These are phyloP conservation scores for Articulospora tetracladia DNA, from an alignment of 495 filamentous ascomycete species.

Conservation along the genomic window DNA sequence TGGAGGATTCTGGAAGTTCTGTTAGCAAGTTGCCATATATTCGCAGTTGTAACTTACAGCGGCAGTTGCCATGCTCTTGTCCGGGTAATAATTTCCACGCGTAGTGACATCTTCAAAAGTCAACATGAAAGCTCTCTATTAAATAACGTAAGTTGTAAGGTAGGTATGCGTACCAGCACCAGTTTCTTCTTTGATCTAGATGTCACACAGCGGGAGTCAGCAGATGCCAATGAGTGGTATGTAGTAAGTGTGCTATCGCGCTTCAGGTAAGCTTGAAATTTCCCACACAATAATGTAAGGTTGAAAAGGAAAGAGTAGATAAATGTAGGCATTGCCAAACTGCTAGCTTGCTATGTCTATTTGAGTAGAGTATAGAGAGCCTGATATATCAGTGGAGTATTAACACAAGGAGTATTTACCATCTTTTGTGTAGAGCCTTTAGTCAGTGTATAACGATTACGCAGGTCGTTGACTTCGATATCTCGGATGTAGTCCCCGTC, in stretches of 20 bases:
- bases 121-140: conserved; percentile 38
- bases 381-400: conserved; percentile 76
- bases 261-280: conserved; percentile 81
- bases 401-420: conserved; percentile 77
- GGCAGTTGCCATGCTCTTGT: conserved; percentile 94
- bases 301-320: conserved; percentile 15
- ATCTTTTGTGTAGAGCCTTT: conserved; percentile 98
- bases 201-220: conserved; percentile 88
- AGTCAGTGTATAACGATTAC: conserved; percentile 95
- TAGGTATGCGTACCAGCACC: conserved; percentile 89
- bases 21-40: not conserved
- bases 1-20: conserved; percentile 70
- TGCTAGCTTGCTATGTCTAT: conserved; percentile 30
- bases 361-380: conserved; percentile 35
- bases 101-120: conserved; percentile 96
- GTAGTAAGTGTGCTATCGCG: conserved; percentile 59
- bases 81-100: conserved; percentile 90
- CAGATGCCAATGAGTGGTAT: conserved; percentile 86
- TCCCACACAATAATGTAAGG: conserved; percentile 47
- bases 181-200: conserved; percentile 99
- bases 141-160: conserved; percentile 42
- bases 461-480: conserved; percentile 96
- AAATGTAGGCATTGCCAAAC: conserved; percentile 25
- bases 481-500: conserved; percentile 98
- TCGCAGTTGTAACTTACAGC: conserved; percentile 56